These are phyloP conservation scores for Sporothrix brasiliensis DNA, from an alignment of 2,329 filamentous ascomycete species.

Conservation along the genomic window DNA sequence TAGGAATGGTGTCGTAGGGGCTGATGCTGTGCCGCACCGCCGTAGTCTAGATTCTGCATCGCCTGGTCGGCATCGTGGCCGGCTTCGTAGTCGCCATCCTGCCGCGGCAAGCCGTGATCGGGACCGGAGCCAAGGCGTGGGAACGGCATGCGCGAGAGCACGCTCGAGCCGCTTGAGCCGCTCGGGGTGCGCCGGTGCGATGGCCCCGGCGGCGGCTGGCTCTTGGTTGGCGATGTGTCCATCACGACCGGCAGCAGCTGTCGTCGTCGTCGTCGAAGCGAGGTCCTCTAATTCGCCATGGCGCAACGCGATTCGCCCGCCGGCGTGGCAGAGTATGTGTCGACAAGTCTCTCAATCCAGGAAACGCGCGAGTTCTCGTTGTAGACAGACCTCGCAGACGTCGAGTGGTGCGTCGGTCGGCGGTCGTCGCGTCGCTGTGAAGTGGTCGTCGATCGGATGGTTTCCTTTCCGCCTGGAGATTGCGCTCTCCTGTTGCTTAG, in stretches of 20 bases:
- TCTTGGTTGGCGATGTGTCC: conserved; percentile 13
- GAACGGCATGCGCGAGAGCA: conserved; percentile 31
- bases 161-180: conserved; percentile 29
- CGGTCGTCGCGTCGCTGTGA: conserved; percentile 4
- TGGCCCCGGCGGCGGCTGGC: background rate
- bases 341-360: background rate
- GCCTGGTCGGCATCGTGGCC: background rate
- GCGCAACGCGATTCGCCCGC: background rate
- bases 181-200: conserved; percentile 23
- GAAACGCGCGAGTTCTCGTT: background rate
- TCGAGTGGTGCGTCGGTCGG: background rate
- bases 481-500: background rate
- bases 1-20: conserved; percentile 18
- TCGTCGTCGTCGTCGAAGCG: conserved; percentile 23
- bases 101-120: conserved; percentile 8
- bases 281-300: conserved; percentile 22
- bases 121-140: conserved; percentile 15
- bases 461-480: conserved; percentile 3
- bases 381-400: background rate
- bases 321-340: background rate
- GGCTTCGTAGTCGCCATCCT: conserved; percentile 31
- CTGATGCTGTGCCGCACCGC: background rate
- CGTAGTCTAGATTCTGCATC: background rate
- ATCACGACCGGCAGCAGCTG: background rate
- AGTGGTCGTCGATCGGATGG: conserved; percentile 13